Percentiles rank a stretch among this genome's conserved stretches.
Conservation (phyloP, 2,329 filamentous ascomycete species). For the Nigrospora sphaerica region DNA sequence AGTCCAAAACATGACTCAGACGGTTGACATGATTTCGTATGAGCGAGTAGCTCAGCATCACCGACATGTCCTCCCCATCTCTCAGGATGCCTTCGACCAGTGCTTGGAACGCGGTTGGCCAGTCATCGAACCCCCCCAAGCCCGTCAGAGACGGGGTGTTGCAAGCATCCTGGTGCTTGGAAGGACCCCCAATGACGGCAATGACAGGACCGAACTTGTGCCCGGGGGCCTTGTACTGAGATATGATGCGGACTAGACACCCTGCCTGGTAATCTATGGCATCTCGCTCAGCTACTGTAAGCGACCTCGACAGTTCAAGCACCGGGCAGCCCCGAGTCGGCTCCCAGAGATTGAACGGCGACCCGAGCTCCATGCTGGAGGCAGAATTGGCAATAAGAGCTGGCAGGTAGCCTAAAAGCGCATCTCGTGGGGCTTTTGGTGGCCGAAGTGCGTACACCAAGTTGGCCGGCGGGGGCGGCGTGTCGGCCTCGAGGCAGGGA, state of each 20-base stretch:
- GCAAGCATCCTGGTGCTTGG: constrained; percentile 1
- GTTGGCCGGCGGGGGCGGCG: not conserved
- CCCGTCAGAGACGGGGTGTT: constrained; percentile 1
- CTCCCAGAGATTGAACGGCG: constrained; percentile 35
- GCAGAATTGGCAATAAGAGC: constrained; percentile 30
- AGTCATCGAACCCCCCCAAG: constrained; percentile 29
- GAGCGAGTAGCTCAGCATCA: constrained; percentile 49
- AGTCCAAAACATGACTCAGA: constrained; percentile 42
- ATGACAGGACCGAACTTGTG: constrained; percentile 39
- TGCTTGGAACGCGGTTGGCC: constrained; percentile 49
- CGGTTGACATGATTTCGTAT: constrained; percentile 46
- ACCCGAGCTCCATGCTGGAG: constrained; percentile 16
- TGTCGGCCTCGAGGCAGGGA: not conserved
- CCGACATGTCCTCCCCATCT: constrained; percentile 53
- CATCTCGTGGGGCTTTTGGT: not conserved
- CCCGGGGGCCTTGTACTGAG: constrained; percentile 34
- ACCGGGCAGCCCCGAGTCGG: constrained; percentile 30
- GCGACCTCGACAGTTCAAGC: constrained; percentile 22
- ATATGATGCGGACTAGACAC: constrained; percentile 35
- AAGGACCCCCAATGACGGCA: constrained; percentile 22
- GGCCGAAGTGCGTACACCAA: not conserved
- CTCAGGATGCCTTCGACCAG: constrained; percentile 49
- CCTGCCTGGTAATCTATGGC: constrained; percentile 40
- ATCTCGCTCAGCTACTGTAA: constrained; percentile 26
- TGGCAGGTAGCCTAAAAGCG: constrained; percentile 29